Evolutionary conservation across 129 eudicot genomes (phyloP).

Genomic region (Chrysanthemum seticuspe): DNA sequence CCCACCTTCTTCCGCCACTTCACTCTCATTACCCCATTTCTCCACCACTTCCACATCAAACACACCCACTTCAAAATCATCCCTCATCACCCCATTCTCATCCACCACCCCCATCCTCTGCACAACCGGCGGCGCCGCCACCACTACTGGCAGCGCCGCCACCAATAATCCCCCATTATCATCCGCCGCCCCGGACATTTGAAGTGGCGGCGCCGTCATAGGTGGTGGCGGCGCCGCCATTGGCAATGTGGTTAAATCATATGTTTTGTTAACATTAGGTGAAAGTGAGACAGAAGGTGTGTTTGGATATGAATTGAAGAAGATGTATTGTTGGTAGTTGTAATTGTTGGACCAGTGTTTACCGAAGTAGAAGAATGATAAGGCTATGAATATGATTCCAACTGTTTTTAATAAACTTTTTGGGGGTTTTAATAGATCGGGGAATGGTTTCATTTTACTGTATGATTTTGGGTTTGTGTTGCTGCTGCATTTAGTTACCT

Average conservation of each 20-base stretch:
- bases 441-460: neutral
- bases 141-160: neutral
- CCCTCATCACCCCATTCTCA: constrained; percentile 75
- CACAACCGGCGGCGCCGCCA: constrained; percentile 12
- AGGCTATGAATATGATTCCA: constrained; percentile 40
- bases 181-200: neutral
- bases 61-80: constrained; percentile 82
- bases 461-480: neutral
- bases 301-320: constrained; percentile 45
- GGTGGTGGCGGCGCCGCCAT: constrained; percentile 18
- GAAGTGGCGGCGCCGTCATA: neutral
- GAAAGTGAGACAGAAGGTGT: constrained; percentile 49
- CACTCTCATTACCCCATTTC: constrained; percentile 53
- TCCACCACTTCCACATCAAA: constrained; percentile 57
- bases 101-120: constrained; percentile 74
- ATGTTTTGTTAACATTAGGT: constrained; percentile 52
- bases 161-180: too few relatives aligned
- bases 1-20: constrained; percentile 31
- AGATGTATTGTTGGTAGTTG: constrained; percentile 34
- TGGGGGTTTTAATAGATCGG: constrained; percentile 57
- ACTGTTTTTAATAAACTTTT: constrained; percentile 33
- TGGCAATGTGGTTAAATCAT: constrained; percentile 40
- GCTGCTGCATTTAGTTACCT: too few relatives aligned
- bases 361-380: constrained; percentile 75
- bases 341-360: constrained; percentile 47